Base-by-base conservation (phyloP, 2,329 filamentous ascomycete species). In the Leptographium procerum region DNA sequence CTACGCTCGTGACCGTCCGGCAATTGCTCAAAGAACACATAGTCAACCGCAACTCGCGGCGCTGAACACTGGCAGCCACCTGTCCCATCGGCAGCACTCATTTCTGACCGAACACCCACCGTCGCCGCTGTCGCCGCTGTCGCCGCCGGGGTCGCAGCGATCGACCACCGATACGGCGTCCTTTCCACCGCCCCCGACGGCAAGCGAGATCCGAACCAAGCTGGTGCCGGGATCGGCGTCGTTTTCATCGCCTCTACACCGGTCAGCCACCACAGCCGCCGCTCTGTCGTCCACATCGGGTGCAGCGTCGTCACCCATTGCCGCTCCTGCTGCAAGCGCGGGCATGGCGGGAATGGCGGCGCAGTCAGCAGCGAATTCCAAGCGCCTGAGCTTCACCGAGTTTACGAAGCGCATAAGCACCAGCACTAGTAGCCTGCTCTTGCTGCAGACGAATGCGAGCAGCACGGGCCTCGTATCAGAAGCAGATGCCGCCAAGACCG, bases 351-450 rank as follows among this genome's bases (percentile, higher is more conserved):
- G 60, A 47, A 57, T n/a, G 58, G 61, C 24, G 76, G 80, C 80
- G 62, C 72, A 74, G 53, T 84, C 81, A 31, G 72, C 72, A 47
- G 78, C 77, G 13, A 82, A 78, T 66, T 71, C 72, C 52, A 84
- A 84, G 71, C 75, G 80, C 60, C 74, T 83, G 58, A 83, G 79
- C 70, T 83, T 85, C 63, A 79, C 76, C 64, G 82, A 86, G 57
- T 82, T 84, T 62, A 79, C 80, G 52, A 82, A 80, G 67, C 73
- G 80, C 61, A 68, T 85, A 57, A 84, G 80, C 64, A 83, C 78
- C 67, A 83, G 80, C 56, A 83, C 79, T 66, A 83, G 78, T 67
- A 70, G 83, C 66, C 72, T 85, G 57, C 72, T 84, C 52, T 74
- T 83, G 58, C 80, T 84, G 71, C 79, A 79, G 61, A 83, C 73